These are phyloP conservation scores for Fusarium compactum DNA, from an alignment of 2,329 filamentous ascomycete species.

Conservation along the genomic window DNA sequence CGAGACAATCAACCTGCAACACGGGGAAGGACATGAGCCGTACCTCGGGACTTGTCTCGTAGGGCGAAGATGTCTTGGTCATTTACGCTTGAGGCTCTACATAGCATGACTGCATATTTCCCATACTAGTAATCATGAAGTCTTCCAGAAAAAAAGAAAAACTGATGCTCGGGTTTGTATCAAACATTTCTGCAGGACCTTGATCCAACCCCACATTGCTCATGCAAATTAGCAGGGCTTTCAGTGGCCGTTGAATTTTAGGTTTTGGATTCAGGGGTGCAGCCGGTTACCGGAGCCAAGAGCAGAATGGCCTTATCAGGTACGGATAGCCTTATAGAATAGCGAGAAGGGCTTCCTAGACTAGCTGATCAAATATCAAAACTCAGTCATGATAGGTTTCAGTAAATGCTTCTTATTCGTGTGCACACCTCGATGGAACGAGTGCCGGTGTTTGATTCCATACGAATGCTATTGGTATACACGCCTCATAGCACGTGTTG, in stretches of 20 bases:
- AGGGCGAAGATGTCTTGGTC: neutral
- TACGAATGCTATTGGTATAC: neutral
- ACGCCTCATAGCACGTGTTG: neutral
- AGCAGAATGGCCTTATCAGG: neutral
- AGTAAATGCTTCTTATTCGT: neutral
- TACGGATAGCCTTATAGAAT: neutral
- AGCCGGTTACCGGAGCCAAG: neutral
- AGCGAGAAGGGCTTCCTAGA: neutral
- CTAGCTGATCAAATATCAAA: neutral
- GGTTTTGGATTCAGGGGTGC: slow-evolving; percentile 27
- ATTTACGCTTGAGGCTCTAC: neutral
- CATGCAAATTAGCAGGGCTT: slow-evolving; percentile 10
- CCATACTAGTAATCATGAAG: neutral
- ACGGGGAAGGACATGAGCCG: neutral
- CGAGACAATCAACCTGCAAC: slow-evolving; percentile 19
- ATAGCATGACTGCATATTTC: neutral
- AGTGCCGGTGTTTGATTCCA: neutral
- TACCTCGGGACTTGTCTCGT: slow-evolving; percentile 9
- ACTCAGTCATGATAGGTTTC: neutral
- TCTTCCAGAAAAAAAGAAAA: neutral
- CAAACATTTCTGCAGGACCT: neutral
- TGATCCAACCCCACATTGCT: slow-evolving; percentile 27
- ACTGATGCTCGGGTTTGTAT: neutral
- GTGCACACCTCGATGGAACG: neutral
- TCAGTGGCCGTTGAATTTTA: slow-evolving; percentile 27